Base-by-base conservation (phyloP, 208 protist species). In the Crithidia mellificae region DNA sequence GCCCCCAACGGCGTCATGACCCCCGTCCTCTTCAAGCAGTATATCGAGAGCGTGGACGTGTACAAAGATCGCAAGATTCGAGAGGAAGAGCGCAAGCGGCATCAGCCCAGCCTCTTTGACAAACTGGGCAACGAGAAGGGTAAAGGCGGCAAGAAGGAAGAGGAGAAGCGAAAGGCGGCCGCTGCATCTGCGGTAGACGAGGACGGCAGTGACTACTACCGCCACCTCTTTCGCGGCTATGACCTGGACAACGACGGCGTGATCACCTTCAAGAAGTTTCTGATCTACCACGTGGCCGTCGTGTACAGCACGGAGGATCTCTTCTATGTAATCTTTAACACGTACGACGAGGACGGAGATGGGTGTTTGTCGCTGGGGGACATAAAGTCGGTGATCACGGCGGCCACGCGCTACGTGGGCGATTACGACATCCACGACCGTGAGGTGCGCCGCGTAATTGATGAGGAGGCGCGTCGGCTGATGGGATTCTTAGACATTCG, bases 301-400 rank as follows among this genome's bases (percentile, higher is more conserved):
- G 79, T 94, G 39, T 95, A 93, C 80, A 91, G 80, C 65, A 94
- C 89, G 22, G 89, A 96, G 67, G 92, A 96, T 47, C 76, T 96
- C 17, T 93, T 94, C 63, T 72, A 84, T 44, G 80, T 98, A 36
- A 80, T 96, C 30, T 98, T 98, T 71, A 87, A 90, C 57, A 84
- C 93, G 20, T 98, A 97, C 78, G 96, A 98, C 79, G 78, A 86
- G n/a, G 89, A 98, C 68, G 82, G 86, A 11, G 88, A 96, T 50
- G 95, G 94, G n/a, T 87, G 77, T 68, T 81, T 98, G 27, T 93
- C 85, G 6, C 69, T 88, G 20, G 54, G 80, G 4, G 95, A 98
- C 32, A 85, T 98, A 65, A 81, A 80, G 47, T 65, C 77, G 52
- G 92, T 97, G 39, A 90, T 98, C 46, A 93, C 92, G 32, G 87